Conservation (phyloP, 345 rosid genomes). For the Crucihimalaya himalaica region DNA sequence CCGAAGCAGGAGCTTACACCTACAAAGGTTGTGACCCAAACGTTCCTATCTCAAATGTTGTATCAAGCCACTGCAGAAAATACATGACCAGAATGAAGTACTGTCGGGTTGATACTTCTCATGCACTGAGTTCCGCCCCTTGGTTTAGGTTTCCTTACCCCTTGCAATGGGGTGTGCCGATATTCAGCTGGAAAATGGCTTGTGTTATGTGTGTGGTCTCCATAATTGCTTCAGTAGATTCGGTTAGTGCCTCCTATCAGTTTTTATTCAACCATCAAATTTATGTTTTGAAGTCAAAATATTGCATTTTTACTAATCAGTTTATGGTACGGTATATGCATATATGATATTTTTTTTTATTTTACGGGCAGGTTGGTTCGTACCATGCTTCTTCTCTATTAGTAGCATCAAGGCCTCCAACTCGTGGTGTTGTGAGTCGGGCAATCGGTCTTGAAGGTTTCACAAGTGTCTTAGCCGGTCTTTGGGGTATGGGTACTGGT, state of each 20-base stretch:
- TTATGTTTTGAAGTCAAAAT: not conserved
- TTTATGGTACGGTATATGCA: not conserved
- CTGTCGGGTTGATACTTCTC: conserved; percentile 86
- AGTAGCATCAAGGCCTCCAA: conserved; percentile 94
- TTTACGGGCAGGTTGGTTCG: conserved; percentile 73
- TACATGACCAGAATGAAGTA: conserved; percentile 78
- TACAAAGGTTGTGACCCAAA: conserved; percentile 82
- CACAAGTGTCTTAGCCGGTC: conserved; percentile 89
- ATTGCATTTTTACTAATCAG: not conserved
- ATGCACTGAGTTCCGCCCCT: conserved; percentile 80
- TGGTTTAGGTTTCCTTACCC: conserved; percentile 99
- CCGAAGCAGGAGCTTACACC: conserved; percentile 80
- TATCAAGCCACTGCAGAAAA: conserved; percentile 87
- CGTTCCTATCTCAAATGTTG: conserved; percentile 72
- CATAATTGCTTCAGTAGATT: conserved; percentile 80
- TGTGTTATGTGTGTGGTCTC: conserved; percentile 89
- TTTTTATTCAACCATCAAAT: not conserved
- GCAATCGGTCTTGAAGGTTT: conserved; percentile 97
- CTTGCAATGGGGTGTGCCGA: conserved; percentile 96
- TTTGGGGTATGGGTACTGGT: conserved; percentile 98
- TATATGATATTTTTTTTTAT: not conserved
- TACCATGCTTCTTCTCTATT: conserved; percentile 89
- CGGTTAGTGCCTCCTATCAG: conserved; percentile 61
- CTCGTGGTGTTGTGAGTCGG: conserved; percentile 85
- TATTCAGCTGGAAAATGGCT: conserved; percentile 89